phyloP scores from a whole-genome alignment of 441 rosid species.

The Jatropha multifida region DNA sequence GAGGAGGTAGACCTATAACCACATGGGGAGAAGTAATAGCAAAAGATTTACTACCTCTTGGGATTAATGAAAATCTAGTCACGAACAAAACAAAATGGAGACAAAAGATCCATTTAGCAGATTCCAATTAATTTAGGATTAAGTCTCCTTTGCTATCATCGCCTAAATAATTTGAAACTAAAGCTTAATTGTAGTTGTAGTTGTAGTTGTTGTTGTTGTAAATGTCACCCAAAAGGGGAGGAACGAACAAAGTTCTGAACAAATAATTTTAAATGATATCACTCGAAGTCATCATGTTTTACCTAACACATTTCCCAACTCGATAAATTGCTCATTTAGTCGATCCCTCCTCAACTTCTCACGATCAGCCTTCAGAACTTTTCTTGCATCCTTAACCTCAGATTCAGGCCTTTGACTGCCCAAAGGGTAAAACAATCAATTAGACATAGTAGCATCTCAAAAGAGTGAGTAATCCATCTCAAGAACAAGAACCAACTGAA shows the following conservation, averaged over 20 bases:
- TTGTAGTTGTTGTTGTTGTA: too few species aligned
- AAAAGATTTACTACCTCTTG: too few species aligned
- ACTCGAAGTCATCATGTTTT: conserved; percentile 13
- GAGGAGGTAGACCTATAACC: too few species aligned
- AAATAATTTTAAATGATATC: background rate
- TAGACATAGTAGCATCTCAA: background rate
- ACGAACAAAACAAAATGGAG: too few species aligned
- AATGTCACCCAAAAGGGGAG: background rate
- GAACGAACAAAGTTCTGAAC: background rate
- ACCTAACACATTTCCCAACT: conserved; percentile 77
- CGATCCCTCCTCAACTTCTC: conserved; percentile 87
- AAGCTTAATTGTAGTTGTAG: too few species aligned
- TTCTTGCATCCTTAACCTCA: conserved; percentile 54
- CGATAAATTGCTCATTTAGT: conserved; percentile 74
- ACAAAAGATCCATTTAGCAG: too few species aligned
- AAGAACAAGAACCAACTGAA: background rate
- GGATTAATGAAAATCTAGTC: too few species aligned
- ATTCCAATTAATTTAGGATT: too few species aligned
- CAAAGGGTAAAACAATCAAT: conserved; percentile 11
- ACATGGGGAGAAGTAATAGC: too few species aligned
- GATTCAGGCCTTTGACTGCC: conserved; percentile 38
- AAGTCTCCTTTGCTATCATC: too few species aligned
- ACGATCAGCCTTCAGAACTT: conserved; percentile 79
- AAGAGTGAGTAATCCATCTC: background rate
- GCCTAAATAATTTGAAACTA: too few species aligned